Base-by-base conservation (phyloP, 2,329 filamentous ascomycete species). In the Penicillium glabrum region DNA sequence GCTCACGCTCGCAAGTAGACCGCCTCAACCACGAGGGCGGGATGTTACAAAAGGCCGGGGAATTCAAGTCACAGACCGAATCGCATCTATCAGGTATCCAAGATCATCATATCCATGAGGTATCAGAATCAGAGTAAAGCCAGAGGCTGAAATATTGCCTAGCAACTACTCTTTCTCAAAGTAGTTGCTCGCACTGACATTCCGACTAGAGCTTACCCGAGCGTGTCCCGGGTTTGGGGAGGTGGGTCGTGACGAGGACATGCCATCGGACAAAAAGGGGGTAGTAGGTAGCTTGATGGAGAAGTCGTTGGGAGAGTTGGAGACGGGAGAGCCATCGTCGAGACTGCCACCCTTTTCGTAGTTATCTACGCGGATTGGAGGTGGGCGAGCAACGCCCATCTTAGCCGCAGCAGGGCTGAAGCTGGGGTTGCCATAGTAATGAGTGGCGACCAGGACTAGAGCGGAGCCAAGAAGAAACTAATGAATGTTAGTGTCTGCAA, bases 401-500 rank as follows among this genome's bases (percentile, higher is more conserved):
- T 68, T 71, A 54, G 29, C 47, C 21, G 55, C 49, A 29, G 41
- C 53, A 24, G 59, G 49, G 35, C 55, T 64, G 46, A 64, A 66
- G 37, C 53, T 63, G 1, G 86, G 83, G 6, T 83, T 83, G 59
- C 86, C 91, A 79, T 96, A 97, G 16, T 97, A 81, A 72, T 92
- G 97, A 2, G 91, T 96, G 3, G 93, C 89, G 43, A 85, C 82
- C 1, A 97, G 78, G 9, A 98, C 93, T 48, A 95, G 79, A 11
- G 81, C 80, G 0, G 93, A 93, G 53, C 95, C 95, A 49, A 91
- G 59, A 37, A 96, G 68, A 72, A 96, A 96, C 93, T 97, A 65
- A 51, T 39, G 58, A 29, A 60, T 43, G 58, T 60, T 49, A 57
- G 59, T 50, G 24, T 31, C 10, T 53, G 11, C 55, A 13, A 2